Percentiles rank a stretch among this genome's conserved stretches.
Evolutionary conservation across 2,329 filamentous ascomycete species (phyloP).

Genomic region (Trichoderma semiorbis): DNA sequence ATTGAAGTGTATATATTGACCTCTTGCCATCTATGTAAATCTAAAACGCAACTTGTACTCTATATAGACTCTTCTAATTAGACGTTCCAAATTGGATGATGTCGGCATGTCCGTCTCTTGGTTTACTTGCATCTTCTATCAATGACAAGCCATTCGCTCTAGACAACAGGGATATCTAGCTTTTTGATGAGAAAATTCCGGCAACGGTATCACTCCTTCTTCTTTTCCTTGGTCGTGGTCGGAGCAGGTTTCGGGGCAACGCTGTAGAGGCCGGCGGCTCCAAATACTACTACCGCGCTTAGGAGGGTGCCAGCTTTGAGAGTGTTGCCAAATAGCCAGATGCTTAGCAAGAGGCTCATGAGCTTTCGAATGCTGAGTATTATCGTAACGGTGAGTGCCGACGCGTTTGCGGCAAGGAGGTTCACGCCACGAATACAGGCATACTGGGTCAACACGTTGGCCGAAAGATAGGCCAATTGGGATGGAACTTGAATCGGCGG

Average conservation of each 20-base stretch:
- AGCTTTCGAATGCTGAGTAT: slow-evolving; percentile 94
- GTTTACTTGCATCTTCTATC: not conserved
- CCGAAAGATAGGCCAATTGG: slow-evolving; percentile 66
- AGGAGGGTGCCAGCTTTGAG: slow-evolving; percentile 72
- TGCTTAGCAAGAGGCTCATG: slow-evolving; percentile 84
- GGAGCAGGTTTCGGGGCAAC: slow-evolving; percentile 54
- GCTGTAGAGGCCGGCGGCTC: slow-evolving; percentile 86
- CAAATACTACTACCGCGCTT: slow-evolving; percentile 83
- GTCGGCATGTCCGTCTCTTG: not conserved
- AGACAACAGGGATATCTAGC: not conserved
- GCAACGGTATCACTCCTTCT: not conserved
- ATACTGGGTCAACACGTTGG: slow-evolving; percentile 88
- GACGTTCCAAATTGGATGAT: not conserved
- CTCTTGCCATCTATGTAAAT: not conserved
- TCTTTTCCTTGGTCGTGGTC: slow-evolving; percentile 1
- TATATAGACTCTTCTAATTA: not conserved
- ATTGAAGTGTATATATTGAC: not conserved
- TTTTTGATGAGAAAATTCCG: not conserved
- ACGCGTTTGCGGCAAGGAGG: slow-evolving; percentile 81
- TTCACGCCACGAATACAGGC: slow-evolving; percentile 95
- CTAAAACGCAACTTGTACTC: not conserved
- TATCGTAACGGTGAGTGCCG: slow-evolving; percentile 92
- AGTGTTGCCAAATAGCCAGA: slow-evolving; percentile 88
- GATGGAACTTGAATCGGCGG: slow-evolving; percentile 49
- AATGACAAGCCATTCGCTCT: not conserved